Conservation (phyloP, 768 basidiomycete species). For the Russula earlei region DNA sequence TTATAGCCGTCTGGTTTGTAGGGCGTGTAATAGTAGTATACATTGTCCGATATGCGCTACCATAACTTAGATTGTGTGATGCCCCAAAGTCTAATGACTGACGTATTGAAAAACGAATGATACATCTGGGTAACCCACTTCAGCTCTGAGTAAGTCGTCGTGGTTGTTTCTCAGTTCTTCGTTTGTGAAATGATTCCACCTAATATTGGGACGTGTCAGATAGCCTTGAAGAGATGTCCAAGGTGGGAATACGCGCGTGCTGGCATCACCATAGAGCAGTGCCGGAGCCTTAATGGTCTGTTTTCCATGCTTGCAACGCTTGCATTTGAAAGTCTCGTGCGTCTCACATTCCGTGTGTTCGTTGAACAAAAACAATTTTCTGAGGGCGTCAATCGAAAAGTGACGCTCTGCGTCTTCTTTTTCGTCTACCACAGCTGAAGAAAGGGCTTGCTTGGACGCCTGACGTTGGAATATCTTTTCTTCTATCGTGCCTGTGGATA, state of each 20-base stretch:
- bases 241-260: slow-evolving; percentile 61
- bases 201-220: slow-evolving; percentile 26
- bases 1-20: background rate
- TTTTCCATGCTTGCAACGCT: slow-evolving; percentile 77
- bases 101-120: slow-evolving; percentile 97
- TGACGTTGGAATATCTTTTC: slow-evolving; percentile 99
- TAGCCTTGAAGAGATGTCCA: background rate
- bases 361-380: slow-evolving; percentile 88
- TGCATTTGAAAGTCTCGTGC: slow-evolving; percentile 97
- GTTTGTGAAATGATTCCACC: slow-evolving; percentile 98
- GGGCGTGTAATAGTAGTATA: slow-evolving; percentile 11
- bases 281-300: slow-evolving; percentile 79
- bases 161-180: slow-evolving; percentile 82
- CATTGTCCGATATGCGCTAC: slow-evolving; percentile 3
- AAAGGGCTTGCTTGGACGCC: slow-evolving; percentile 91
- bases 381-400: slow-evolving; percentile 81
- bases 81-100: slow-evolving; percentile 49
- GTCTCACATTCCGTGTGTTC: slow-evolving; percentile 84
- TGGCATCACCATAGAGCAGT: slow-evolving; percentile 90
- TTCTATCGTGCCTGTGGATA: slow-evolving; percentile 93
- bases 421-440: slow-evolving; percentile 96
- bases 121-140: slow-evolving; percentile 72
- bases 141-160: slow-evolving; percentile 88
- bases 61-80: slow-evolving; percentile 8
- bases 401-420: slow-evolving; percentile 93